A percentile compares a stretch with the other conserved stretches of the same genome.
These are phyloP conservation scores for Phytophthora pini DNA, from an alignment of 352 stramenopile species.

Conservation along the genomic window DNA sequence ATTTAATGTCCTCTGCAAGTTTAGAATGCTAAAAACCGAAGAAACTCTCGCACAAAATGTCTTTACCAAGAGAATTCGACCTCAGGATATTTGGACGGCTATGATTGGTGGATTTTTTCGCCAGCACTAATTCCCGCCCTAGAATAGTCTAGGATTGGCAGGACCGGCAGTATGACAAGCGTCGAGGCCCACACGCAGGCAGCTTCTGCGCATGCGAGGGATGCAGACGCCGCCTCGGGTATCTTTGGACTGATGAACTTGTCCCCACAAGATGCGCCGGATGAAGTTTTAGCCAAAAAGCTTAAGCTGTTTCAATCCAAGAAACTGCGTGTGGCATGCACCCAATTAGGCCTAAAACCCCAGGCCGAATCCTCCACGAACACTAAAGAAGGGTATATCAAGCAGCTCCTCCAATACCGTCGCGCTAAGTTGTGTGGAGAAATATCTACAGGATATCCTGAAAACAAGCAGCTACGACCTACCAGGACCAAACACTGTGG, in stretches of 20 bases:
- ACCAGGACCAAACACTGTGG: constrained; percentile 24
- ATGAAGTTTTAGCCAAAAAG: constrained; percentile 11
- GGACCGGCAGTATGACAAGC: too few relatives aligned
- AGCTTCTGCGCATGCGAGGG: neutral
- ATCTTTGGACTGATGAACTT: constrained; percentile 6
- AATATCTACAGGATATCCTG: constrained; percentile 10
- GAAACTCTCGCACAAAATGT: too few relatives aligned
- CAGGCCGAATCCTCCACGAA: constrained; percentile 21
- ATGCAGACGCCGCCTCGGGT: neutral
- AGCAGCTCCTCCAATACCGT: constrained; percentile 15
- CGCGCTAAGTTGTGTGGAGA: constrained; percentile 13
- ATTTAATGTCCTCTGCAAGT: too few relatives aligned
- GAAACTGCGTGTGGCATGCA: constrained; percentile 13
- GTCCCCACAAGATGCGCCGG: constrained; percentile 13
- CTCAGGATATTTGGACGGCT: too few relatives aligned
- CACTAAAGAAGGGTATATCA: constrained; percentile 22
- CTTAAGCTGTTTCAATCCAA: constrained; percentile 18
- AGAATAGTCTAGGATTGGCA: too few relatives aligned
- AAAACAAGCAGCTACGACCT: constrained; percentile 1
- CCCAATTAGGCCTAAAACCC: constrained; percentile 18
- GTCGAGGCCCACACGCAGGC: too few relatives aligned
- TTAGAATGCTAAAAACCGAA: too few relatives aligned
- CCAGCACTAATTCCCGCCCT: too few relatives aligned
- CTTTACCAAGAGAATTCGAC: too few relatives aligned
- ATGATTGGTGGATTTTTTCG: too few relatives aligned